A percentile compares a stretch with the other conserved stretches of the same genome.
Conservation (phyloP, 495 filamentous ascomycete species). For the Xylaria intraflava region DNA sequence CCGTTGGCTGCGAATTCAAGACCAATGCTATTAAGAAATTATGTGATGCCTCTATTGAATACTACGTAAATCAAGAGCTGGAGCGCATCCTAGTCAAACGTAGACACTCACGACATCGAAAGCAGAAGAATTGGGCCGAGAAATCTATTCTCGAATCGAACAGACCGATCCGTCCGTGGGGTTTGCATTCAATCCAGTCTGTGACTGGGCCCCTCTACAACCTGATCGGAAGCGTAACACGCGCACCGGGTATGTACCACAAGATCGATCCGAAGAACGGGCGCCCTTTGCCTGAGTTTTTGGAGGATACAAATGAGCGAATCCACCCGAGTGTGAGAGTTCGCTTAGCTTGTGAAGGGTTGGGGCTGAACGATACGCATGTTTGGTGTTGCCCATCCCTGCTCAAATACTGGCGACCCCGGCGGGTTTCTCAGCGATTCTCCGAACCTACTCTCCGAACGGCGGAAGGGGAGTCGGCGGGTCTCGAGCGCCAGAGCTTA, state of each 20-base stretch:
- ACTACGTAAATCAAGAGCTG: constrained; percentile 30
- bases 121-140: constrained; percentile 33
- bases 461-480: constrained; percentile 29
- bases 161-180: constrained; percentile 50
- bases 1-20: constrained; percentile 53
- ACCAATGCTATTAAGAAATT: constrained; percentile 47
- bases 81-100: constrained; percentile 7
- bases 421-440: constrained; percentile 21
- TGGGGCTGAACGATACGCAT: constrained; percentile 50
- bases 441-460: constrained; percentile 30
- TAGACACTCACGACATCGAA: constrained; percentile 8
- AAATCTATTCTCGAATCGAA: constrained; percentile 41
- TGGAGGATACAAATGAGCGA: constrained; percentile 57
- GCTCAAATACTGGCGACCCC: constrained; percentile 32
- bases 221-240: constrained; percentile 44
- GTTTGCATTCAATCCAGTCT: constrained; percentile 48
- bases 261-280: constrained; percentile 47
- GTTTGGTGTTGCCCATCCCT: constrained; percentile 50
- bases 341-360: constrained; percentile 45
- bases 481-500: neutral
- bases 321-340: constrained; percentile 57
- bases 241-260: constrained; percentile 55
- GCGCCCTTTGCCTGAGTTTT: constrained; percentile 32
- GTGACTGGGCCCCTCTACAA: constrained; percentile 43
- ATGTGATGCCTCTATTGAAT: constrained; percentile 41